Evolutionary conservation across 441 rosid genomes (phyloP).

Genomic region (Populus hybrid): DNA sequence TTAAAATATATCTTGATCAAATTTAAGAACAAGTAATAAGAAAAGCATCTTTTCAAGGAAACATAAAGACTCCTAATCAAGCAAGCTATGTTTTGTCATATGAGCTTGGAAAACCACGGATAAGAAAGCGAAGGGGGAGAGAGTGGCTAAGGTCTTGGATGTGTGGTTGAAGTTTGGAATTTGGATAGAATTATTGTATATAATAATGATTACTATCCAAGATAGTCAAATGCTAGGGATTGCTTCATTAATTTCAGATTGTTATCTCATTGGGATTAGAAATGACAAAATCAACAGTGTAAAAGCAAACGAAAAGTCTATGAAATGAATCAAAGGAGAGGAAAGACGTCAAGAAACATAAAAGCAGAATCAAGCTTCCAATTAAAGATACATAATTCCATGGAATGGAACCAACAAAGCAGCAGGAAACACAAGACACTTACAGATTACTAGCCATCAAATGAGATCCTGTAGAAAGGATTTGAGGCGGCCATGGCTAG

Average conservation of each 20-base stretch:
- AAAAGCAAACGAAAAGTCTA: not conserved
- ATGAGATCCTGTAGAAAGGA: conserved; percentile 5
- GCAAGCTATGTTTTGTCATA: too few species aligned
- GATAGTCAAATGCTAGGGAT: not conserved
- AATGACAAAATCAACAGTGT: not conserved
- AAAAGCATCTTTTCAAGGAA: too few species aligned
- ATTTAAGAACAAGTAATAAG: too few species aligned
- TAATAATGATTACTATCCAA: not conserved
- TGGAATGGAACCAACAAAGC: conserved; percentile 3
- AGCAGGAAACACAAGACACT: not conserved
- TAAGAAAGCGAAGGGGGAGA: not conserved
- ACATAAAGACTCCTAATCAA: too few species aligned
- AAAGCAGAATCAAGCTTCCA: not conserved
- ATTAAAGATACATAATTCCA: not conserved
- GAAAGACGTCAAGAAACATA: not conserved
- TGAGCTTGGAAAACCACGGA: too few species aligned
- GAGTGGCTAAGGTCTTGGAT: not conserved
- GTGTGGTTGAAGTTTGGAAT: not conserved
- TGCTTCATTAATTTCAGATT: not conserved
- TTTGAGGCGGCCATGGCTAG: conserved; percentile 6
- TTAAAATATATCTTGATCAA: too few species aligned
- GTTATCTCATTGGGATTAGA: not conserved
- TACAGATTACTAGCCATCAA: not conserved
- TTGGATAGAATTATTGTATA: not conserved
- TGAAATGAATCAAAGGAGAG: not conserved